These are phyloP conservation scores for Colletotrichum sp. DNA, from an alignment of 2,329 filamentous ascomycete species.

Conservation along the genomic window DNA sequence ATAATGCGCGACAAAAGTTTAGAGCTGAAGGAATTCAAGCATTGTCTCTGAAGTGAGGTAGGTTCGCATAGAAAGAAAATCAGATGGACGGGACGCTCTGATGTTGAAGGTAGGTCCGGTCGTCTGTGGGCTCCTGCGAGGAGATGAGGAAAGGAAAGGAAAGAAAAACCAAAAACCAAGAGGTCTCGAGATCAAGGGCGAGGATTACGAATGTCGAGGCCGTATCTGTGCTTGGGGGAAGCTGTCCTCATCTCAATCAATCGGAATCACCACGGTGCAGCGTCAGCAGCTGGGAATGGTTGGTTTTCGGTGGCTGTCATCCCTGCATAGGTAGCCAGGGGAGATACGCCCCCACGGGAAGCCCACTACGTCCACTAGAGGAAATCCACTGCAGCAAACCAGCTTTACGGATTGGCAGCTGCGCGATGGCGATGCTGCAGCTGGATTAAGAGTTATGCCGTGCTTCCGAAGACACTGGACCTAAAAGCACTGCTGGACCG, in stretches of 20 bases:
- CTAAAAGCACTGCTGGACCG: background rate
- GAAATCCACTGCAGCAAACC: background rate
- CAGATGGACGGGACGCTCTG: slow-evolving; percentile 19
- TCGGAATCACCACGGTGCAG: slow-evolving; percentile 18
- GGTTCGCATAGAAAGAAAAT: slow-evolving; percentile 4
- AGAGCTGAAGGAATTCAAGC: slow-evolving; percentile 6
- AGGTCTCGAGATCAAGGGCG: slow-evolving; percentile 6
- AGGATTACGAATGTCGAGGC: background rate
- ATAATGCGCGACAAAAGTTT: slow-evolving; percentile 14
- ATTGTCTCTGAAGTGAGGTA: background rate
- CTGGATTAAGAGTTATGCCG: slow-evolving; percentile 14
- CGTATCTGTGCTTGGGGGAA: background rate
- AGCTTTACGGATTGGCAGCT: slow-evolving; percentile 2
- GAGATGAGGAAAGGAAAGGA: background rate
- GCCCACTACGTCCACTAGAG: slow-evolving; percentile 5
- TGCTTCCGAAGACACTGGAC: background rate
- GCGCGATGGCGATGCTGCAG: background rate
- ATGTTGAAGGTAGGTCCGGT: background rate
- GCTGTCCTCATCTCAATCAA: slow-evolving; percentile 19
- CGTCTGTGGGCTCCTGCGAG: background rate
- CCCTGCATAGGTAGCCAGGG: slow-evolving; percentile 12
- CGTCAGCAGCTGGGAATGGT: slow-evolving; percentile 8
- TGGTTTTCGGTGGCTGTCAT: slow-evolving; percentile 13
- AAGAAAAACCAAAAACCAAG: background rate
- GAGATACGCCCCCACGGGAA: slow-evolving; percentile 11